phyloP scores from a whole-genome alignment of 1,139 yeast genomes.

The Magnusiomyces starmeri region DNA sequence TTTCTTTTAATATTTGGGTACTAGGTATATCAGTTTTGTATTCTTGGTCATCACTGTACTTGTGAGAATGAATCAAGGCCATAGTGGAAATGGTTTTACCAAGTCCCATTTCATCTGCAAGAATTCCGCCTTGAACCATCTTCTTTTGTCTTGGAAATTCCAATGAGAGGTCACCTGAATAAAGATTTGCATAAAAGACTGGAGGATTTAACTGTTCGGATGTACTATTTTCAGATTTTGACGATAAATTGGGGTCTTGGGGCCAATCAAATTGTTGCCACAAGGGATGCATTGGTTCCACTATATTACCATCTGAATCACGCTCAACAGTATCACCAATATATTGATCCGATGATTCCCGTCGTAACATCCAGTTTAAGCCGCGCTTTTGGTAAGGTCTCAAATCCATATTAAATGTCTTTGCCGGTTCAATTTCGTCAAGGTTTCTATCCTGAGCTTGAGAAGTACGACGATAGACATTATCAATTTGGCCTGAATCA shows the following conservation, averaged over 20 bases:
- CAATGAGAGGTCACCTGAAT: constrained; percentile 71
- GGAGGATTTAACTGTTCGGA: not conserved
- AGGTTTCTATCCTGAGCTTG: constrained; percentile 38
- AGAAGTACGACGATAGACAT: constrained; percentile 60
- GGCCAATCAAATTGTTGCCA: constrained; percentile 87
- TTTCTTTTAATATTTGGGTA: not conserved
- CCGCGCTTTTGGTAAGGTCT: constrained; percentile 77
- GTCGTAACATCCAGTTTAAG: constrained; percentile 67
- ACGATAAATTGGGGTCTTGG: constrained; percentile 26
- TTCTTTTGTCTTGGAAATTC: constrained; percentile 49
- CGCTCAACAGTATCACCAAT: constrained; percentile 30
- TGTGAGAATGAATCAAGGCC: constrained; percentile 53
- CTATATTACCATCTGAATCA: constrained; percentile 30
- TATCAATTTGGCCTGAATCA: constrained; percentile 60
- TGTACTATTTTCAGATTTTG: not conserved
- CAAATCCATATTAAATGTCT: constrained; percentile 49
- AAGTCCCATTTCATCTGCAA: constrained; percentile 97
- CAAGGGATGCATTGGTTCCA: constrained; percentile 62
- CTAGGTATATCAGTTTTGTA: constrained; percentile 1
- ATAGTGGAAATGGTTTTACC: constrained; percentile 87
- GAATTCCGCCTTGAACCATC: constrained; percentile 70
- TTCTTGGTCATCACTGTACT: constrained; percentile 16
- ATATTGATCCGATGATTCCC: constrained; percentile 49
- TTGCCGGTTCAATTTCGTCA: constrained; percentile 62
- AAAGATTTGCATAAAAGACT: constrained; percentile 68